A percentile compares a stretch with the other conserved stretches of the same genome.
Conservation (phyloP, 2,329 filamentous ascomycete species). For the Plenodomus biglobosus region DNA sequence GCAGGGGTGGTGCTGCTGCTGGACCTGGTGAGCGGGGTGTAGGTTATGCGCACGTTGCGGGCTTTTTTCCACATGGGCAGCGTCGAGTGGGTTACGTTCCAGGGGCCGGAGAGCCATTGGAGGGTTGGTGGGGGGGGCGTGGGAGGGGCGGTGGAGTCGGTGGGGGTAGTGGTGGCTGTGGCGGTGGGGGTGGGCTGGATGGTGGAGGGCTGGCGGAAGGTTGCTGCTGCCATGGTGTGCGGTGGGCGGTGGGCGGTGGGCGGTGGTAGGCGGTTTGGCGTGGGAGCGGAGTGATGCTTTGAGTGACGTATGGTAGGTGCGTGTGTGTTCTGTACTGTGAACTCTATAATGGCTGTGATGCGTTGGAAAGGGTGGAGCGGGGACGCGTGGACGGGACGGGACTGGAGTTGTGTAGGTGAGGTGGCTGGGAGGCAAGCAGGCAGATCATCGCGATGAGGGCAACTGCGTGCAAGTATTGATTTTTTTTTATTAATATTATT, state of each 20-base stretch:
- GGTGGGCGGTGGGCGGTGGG: not conserved
- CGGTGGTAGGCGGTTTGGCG: too few species aligned
- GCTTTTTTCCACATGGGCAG: slow-evolving; percentile 73
- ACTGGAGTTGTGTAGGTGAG: not conserved
- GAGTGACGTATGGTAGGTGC: not conserved
- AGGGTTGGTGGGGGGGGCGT: slow-evolving; percentile 41
- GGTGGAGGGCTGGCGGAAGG: slow-evolving; percentile 33
- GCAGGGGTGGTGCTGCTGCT: slow-evolving; percentile 25
- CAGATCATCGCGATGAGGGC: too few species aligned
- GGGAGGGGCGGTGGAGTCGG: slow-evolving; percentile 10
- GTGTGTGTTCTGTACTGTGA: not conserved
- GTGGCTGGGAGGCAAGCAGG: not conserved
- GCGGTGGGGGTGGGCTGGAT: slow-evolving; percentile 17
- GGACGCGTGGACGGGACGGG: not conserved
- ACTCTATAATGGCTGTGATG: not conserved
- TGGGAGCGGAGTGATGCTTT: not conserved
- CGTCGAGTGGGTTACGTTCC: slow-evolving; percentile 45
- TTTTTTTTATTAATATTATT: too few species aligned
- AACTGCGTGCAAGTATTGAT: too few species aligned
- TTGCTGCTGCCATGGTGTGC: slow-evolving; percentile 13
- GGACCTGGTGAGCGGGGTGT: slow-evolving; percentile 51
- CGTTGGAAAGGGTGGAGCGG: not conserved
- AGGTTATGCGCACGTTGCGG: slow-evolving; percentile 79
- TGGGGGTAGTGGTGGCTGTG: not conserved
- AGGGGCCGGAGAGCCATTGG: slow-evolving; percentile 35